These are phyloP conservation scores for Westerdykella aurantiaca DNA, from an alignment of 2,329 filamentous ascomycete genomes.

Conservation along the genomic window DNA sequence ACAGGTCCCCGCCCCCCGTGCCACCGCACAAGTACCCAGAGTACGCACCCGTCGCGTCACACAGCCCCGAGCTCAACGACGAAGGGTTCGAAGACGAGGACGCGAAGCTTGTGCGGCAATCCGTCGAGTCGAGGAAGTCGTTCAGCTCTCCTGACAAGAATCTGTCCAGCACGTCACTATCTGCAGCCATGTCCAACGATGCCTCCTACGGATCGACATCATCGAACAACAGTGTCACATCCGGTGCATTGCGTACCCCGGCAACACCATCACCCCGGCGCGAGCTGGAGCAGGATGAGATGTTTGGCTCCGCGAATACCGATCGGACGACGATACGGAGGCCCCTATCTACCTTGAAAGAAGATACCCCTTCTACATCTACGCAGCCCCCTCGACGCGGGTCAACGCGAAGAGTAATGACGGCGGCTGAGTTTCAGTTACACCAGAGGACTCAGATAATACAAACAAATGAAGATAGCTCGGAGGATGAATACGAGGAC, in stretches of 20 bases:
- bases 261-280: constrained; percentile 14
- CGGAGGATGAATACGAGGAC: constrained; percentile 34
- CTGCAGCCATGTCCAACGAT: constrained; percentile 28
- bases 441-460: constrained; percentile 23
- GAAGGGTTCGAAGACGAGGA: constrained; percentile 25
- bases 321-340: constrained; percentile 4
- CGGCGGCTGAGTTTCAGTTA: constrained; percentile 29
- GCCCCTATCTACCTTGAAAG: constrained; percentile 6
- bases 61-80: constrained; percentile 27
- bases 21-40: constrained; percentile 29
- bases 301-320: constrained; percentile 20
- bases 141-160: constrained; percentile 22
- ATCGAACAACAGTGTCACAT: constrained; percentile 28
- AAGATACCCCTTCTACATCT: constrained; percentile 10
- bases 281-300: constrained; percentile 20
- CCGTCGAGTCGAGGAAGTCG: constrained; percentile 20
- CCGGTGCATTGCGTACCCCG: constrained; percentile 17
- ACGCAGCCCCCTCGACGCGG: constrained; percentile 6
- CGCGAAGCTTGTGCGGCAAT: constrained; percentile 23
- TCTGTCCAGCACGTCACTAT: constrained; percentile 22
- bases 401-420: constrained; percentile 25
- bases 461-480: constrained; percentile 21
- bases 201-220: constrained; percentile 23
- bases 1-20: constrained; percentile 30
- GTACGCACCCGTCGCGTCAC: constrained; percentile 29